Evolutionary conservation across 495 filamentous ascomycete genomes (phyloP).

Genomic region (Sporormia fimetaria): DNA sequence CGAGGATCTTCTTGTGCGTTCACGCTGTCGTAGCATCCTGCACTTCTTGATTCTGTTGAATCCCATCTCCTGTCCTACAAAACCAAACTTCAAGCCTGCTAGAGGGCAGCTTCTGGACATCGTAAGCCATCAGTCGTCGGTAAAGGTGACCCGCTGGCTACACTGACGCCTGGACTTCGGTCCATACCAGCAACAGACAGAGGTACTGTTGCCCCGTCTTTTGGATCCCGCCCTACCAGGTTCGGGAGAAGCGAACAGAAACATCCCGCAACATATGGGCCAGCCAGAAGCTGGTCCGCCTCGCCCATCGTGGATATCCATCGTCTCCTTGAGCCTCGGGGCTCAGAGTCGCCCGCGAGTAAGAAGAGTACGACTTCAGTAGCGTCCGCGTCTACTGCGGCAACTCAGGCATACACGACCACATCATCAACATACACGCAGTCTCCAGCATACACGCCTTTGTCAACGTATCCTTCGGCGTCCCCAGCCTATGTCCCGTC

Average conservation of each 20-base stretch:
- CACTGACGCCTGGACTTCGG: too few species aligned
- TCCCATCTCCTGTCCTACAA: too few species aligned
- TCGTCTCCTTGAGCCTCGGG: conserved; percentile 63
- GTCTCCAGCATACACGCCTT: conserved; percentile 18
- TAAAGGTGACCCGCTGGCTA: too few species aligned
- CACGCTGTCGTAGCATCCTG: too few species aligned
- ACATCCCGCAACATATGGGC: conserved; percentile 22
- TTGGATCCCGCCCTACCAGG: background rate
- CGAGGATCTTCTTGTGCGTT: too few species aligned
- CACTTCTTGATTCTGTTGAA: too few species aligned
- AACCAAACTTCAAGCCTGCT: too few species aligned
- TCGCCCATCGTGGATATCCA: conserved; percentile 83
- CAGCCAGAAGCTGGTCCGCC: conserved; percentile 23
- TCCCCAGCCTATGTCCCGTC: conserved; percentile 21
- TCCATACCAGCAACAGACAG: too few species aligned
- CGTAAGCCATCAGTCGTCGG: too few species aligned
- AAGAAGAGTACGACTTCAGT: conserved; percentile 28
- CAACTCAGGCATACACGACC: conserved; percentile 20
- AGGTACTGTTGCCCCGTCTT: background rate
- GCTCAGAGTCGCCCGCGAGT: conserved; percentile 59
- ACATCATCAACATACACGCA: conserved; percentile 23
- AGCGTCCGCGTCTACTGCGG: conserved; percentile 22
- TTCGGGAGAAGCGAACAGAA: conserved; percentile 2
- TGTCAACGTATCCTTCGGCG: conserved; percentile 13
- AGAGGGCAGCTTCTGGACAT: too few species aligned